Evolutionary conservation across 306 rosid species (phyloP).

Genomic region (Quercus glauca): DNA sequence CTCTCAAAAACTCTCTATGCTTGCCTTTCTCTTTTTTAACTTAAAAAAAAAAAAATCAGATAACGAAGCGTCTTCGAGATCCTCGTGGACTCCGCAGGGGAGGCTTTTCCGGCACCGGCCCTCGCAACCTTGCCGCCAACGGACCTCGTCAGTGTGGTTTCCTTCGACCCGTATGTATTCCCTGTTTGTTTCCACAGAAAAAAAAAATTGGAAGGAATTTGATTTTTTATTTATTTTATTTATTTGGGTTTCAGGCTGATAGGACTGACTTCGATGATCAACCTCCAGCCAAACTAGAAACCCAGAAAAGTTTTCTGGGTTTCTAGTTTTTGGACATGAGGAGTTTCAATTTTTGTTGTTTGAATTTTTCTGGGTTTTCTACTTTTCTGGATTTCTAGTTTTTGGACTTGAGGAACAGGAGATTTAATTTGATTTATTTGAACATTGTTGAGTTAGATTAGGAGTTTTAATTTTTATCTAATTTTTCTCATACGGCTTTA

Average conservation of each 20-base stretch:
- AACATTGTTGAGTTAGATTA: too few relatives aligned
- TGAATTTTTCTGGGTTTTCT: too few relatives aligned
- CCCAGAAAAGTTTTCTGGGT: too few relatives aligned
- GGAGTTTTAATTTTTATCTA: too few relatives aligned
- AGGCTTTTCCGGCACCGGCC: slow-evolving; percentile 44
- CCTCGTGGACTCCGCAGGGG: slow-evolving; percentile 93
- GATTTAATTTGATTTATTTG: too few relatives aligned
- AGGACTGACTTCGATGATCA: slow-evolving; percentile 65
- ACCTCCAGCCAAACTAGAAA: slow-evolving; percentile 72
- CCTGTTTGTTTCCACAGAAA: neutral
- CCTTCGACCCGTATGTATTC: slow-evolving; percentile 49
- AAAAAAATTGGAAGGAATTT: neutral
- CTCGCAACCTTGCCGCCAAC: slow-evolving; percentile 56
- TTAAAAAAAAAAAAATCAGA: slow-evolving; percentile 33
- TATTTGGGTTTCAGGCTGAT: slow-evolving; percentile 42
- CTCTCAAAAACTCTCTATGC: neutral
- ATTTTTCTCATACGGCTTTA: too few relatives aligned
- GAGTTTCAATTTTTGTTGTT: too few relatives aligned
- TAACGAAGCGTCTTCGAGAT: slow-evolving; percentile 92
- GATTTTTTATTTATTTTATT: neutral
- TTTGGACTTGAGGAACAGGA: too few relatives aligned
- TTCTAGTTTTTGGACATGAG: too few relatives aligned
- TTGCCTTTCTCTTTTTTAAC: neutral
- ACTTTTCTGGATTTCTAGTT: too few relatives aligned
- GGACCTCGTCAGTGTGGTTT: slow-evolving; percentile 73